Conservation (phyloP, 768 basidiomycete genomes). For the Mycena belliarum region DNA sequence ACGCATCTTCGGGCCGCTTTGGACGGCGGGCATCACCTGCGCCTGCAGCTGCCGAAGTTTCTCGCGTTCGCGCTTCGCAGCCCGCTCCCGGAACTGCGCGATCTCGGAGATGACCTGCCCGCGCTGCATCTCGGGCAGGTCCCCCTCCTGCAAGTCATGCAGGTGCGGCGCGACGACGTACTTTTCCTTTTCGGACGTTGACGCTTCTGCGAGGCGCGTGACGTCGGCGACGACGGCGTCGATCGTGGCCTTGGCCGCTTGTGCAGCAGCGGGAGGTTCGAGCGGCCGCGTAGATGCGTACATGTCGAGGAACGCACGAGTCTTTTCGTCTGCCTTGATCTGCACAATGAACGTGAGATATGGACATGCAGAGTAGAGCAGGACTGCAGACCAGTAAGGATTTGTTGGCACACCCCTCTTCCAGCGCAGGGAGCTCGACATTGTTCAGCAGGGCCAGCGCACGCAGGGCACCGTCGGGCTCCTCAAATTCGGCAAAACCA, state of each 20-base stretch:
- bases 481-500: constrained; percentile 95
- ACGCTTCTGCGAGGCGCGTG: constrained; percentile 73
- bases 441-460: constrained; percentile 53
- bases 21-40: constrained; percentile 49
- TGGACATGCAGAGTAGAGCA: too few species aligned
- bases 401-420: constrained; percentile 51
- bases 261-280: constrained; percentile 30
- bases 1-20: constrained; percentile 74
- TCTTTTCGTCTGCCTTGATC: constrained; percentile 98
- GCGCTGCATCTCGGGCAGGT: constrained; percentile 91
- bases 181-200: constrained; percentile 78
- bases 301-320: constrained; percentile 81
- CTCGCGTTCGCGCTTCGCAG: constrained; percentile 88
- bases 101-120: constrained; percentile 96
- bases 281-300: constrained; percentile 47
- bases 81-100: constrained; percentile 92
- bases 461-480: constrained; percentile 86
- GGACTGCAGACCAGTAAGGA: constrained; percentile 61
- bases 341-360: constrained; percentile 38
- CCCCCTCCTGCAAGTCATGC: constrained; percentile 94
- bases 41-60: constrained; percentile 74
- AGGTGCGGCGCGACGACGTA: constrained; percentile 95
- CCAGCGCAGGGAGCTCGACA: constrained; percentile 53
- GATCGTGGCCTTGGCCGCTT: constrained; percentile 65
- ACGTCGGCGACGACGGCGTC: constrained; percentile 70